Percentiles rank a stretch among this genome's conserved stretches.
Conservation (phyloP, 345 rosid species). For the Eucalyptus sideroxylon region DNA sequence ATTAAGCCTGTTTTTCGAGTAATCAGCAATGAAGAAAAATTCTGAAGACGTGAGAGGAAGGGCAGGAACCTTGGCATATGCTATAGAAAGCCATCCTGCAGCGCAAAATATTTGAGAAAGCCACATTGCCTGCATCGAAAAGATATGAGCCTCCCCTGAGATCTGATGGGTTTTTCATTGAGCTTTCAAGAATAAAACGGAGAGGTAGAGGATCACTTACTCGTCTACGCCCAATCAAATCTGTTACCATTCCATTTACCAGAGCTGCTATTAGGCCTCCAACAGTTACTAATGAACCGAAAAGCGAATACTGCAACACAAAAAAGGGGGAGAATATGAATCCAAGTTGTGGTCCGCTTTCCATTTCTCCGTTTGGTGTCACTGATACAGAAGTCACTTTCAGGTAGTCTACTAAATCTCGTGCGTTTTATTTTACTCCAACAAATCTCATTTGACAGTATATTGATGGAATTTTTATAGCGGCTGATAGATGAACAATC, state of each 20-base stretch:
- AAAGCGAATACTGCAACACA: constrained; percentile 19
- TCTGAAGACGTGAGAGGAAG: background rate
- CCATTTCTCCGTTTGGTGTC: background rate
- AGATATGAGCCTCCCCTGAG: background rate
- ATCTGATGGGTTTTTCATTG: background rate
- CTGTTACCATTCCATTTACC: constrained; percentile 13
- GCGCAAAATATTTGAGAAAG: constrained; percentile 25
- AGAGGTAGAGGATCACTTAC: background rate
- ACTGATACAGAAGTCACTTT: background rate
- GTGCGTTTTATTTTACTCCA: background rate
- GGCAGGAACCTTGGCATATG: constrained; percentile 18
- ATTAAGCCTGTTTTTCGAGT: too few relatives aligned
- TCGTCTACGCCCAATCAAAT: constrained; percentile 17
- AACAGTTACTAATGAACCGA: constrained; percentile 13
- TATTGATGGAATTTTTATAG: background rate
- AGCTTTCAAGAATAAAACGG: background rate
- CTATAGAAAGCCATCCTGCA: constrained; percentile 42
- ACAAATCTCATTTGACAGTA: background rate
- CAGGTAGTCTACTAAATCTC: background rate
- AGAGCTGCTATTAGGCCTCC: constrained; percentile 21
- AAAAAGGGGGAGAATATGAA: background rate
- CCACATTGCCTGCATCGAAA: constrained; percentile 41
- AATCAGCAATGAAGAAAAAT: background rate
- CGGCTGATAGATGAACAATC: background rate
- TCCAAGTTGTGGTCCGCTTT: background rate